Percentiles rank a stretch among this genome's conserved stretches.
phyloP scores from a whole-genome alignment of 2,329 filamentous ascomycete species.

The Gliomastix tumulicola region DNA sequence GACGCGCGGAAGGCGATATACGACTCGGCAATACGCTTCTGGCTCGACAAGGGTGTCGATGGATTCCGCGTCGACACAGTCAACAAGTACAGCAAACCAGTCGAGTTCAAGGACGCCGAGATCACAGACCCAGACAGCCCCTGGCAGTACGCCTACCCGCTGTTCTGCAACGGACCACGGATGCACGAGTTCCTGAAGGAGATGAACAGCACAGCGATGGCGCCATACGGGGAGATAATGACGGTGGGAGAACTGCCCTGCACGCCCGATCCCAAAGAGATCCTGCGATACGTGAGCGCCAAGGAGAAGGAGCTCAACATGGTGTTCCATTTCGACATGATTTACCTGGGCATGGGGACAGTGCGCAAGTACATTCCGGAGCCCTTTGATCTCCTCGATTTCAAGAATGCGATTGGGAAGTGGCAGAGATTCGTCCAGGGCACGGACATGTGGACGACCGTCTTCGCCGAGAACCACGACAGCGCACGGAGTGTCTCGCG shows the following conservation, averaged over 20 bases:
- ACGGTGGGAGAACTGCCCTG: constrained; percentile 64
- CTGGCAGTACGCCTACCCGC: constrained; percentile 43
- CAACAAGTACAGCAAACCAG: constrained; percentile 63
- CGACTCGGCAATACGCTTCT: constrained; percentile 66
- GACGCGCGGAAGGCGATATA: constrained; percentile 64
- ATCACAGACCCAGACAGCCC: constrained; percentile 35
- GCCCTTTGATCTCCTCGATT: constrained; percentile 36
- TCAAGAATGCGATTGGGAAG: constrained; percentile 39
- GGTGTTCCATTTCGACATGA: constrained; percentile 63
- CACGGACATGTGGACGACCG: constrained; percentile 54
- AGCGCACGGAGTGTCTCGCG: constrained; percentile 51
- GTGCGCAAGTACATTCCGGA: constrained; percentile 37
- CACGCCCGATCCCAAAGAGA: constrained; percentile 49
- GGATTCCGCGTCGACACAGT: constrained; percentile 72
- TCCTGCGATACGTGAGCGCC: constrained; percentile 54
- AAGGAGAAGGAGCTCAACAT: constrained; percentile 56
- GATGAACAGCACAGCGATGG: no score
- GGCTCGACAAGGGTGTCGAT: constrained; percentile 67
- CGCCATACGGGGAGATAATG: no score
- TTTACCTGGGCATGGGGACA: constrained; percentile 50
- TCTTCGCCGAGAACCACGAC: constrained; percentile 61
- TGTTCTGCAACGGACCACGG: constrained; percentile 61
- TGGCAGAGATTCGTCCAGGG: constrained; percentile 45
- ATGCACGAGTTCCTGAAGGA: constrained; percentile 63
- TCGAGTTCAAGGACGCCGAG: constrained; percentile 50